These are phyloP conservation scores for Nitzschia palea DNA, from an alignment of 108 stramenopile species.

Conservation along the genomic window DNA sequence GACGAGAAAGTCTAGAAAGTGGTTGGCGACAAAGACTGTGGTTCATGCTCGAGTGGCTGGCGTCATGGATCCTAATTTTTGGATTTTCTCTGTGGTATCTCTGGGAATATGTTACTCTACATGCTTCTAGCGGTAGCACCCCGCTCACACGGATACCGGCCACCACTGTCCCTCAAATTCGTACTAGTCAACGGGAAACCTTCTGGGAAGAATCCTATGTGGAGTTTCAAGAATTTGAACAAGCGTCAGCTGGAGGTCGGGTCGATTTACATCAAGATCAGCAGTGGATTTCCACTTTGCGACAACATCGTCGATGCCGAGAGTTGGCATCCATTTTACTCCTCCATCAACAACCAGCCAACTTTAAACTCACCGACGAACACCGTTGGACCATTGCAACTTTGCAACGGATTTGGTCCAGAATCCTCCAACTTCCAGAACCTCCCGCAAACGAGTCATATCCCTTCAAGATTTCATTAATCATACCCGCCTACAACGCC, in stretches of 20 bases:
- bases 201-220: background rate
- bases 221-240: background rate
- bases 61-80: background rate
- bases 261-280: background rate
- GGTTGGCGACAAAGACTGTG: too few species aligned
- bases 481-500: constrained; percentile 63
- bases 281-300: background rate
- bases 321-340: constrained; percentile 27
- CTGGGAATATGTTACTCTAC: background rate
- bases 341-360: background rate
- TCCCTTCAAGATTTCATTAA: constrained; percentile 55
- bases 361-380: too few species aligned
- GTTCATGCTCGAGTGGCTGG: background rate
- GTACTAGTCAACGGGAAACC: background rate
- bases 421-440: background rate
- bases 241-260: background rate
- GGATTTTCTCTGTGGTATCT: background rate
- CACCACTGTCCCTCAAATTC: background rate
- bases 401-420: constrained; percentile 11
- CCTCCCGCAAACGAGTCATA: background rate
- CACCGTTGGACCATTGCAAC: background rate
- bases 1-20: too few species aligned
- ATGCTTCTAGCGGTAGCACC: background rate
- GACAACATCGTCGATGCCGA: constrained; percentile 10
- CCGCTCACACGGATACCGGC: background rate